A percentile compares a stretch with the other conserved stretches of the same genome.
Evolutionary conservation across 495 filamentous ascomycete genomes (phyloP).

Genomic region (Penicillium goetzii): DNA sequence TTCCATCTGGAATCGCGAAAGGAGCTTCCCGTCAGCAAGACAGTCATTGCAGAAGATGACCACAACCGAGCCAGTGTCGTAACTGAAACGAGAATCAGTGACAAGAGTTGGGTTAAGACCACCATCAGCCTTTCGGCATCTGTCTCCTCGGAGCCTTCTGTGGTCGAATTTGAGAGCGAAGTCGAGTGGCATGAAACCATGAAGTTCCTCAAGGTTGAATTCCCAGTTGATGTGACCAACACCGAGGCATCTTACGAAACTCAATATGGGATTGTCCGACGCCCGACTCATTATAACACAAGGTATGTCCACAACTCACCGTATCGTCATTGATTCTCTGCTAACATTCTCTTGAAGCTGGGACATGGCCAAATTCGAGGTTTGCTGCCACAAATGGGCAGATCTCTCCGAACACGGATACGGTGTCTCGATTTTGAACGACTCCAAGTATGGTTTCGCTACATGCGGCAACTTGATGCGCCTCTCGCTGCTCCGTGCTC

Average conservation of each 20-base stretch:
- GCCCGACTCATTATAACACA: conserved; percentile 96
- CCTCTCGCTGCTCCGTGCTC: conserved; percentile 81
- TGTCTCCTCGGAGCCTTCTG: conserved; percentile 63
- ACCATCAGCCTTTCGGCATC: conserved; percentile 77
- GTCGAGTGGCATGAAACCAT: conserved; percentile 93
- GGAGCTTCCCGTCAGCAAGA: conserved; percentile 66
- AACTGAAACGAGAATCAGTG: conserved; percentile 83
- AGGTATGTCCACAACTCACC: conserved; percentile 44
- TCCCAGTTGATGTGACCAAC: conserved; percentile 89
- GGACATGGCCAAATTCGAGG: conserved; percentile 99
- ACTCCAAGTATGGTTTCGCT: conserved; percentile 96
- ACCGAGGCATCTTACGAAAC: conserved; percentile 96
- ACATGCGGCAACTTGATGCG: conserved; percentile 91
- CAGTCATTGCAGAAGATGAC: conserved; percentile 71
- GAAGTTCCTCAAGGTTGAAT: conserved; percentile 99
- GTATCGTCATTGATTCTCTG: conserved; percentile 1
- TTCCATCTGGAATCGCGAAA: conserved; percentile 88
- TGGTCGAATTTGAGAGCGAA: conserved; percentile 77
- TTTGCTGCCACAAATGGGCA: conserved; percentile 97
- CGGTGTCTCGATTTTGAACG: conserved; percentile 92
- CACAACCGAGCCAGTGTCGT: conserved; percentile 76
- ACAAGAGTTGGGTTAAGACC: conserved; percentile 84
- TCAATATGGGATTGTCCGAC: conserved; percentile 83
- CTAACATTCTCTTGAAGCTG: conserved; percentile 56
- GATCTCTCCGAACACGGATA: conserved; percentile 91